phyloP scores from a whole-genome alignment of 768 basidiomycete species.

The Cystofilobasidium ferigula region DNA sequence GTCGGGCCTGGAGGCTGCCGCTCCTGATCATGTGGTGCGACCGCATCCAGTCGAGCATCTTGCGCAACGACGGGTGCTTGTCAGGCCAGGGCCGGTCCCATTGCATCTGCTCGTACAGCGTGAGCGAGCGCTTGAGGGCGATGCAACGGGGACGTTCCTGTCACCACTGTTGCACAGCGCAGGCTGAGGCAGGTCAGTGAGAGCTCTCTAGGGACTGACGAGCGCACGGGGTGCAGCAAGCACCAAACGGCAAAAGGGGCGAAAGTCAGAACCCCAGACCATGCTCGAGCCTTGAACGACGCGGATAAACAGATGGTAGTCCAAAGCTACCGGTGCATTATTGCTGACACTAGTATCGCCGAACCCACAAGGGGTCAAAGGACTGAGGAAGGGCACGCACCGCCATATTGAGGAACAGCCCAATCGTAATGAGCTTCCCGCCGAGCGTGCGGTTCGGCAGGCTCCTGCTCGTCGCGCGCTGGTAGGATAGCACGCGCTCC shows the following conservation, averaged over 20 bases:
- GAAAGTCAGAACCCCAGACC: too few species aligned
- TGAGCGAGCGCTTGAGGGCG: not conserved
- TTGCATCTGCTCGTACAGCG: not conserved
- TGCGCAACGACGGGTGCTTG: not conserved
- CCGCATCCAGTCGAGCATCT: too few species aligned
- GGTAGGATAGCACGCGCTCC: not conserved
- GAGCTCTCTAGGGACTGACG: too few species aligned
- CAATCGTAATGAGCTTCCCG: not conserved
- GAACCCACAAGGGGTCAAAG: not conserved
- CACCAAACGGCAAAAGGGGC: too few species aligned
- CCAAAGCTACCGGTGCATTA: too few species aligned
- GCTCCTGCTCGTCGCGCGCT: slow-evolving; percentile 1
- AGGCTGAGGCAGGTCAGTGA: too few species aligned
- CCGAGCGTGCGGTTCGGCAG: not conserved
- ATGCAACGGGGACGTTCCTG: not conserved
- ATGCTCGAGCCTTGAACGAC: too few species aligned
- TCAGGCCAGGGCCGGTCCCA: not conserved
- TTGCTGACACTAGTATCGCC: too few species aligned
- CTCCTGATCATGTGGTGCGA: too few species aligned
- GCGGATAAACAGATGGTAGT: too few species aligned
- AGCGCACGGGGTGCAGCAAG: too few species aligned
- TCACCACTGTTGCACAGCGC: not conserved
- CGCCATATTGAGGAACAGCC: not conserved
- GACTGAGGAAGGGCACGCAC: not conserved
- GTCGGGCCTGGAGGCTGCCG: too few species aligned